Evolutionary conservation across 139 green algal species (phyloP), one percentile per base, ranked within the genome.

Genomic region (Bryopsis sp.): DNA sequence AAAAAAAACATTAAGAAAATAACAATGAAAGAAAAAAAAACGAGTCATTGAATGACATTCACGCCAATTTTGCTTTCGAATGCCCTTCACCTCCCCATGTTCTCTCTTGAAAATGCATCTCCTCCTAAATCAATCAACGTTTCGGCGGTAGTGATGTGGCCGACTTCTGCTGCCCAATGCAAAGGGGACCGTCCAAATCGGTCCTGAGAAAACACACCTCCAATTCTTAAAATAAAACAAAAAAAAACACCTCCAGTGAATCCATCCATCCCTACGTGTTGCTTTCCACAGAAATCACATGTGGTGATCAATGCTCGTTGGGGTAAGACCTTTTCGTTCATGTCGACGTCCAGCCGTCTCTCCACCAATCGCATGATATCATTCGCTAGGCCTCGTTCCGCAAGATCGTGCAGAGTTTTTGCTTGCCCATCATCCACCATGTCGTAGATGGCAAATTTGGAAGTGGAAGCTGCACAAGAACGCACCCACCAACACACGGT

Each of bases 301-400:
- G n/a, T n/a, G n/a, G n/a, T n/a, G n/a, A n/a, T n/a, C n/a, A n/a
- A n/a, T 62, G 59, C 39, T 58, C 5, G 39, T 47, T 76, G 34
- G 47, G 71, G 38, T 58, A 47, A 11, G 64, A 70, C n/a, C 39
- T 71, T 61, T 75, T 62, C 31, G 65, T 63, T 76, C 34, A 76
- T 67, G 29, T 59, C 65, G n/a, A 68, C 71, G 0, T 68, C 71
- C 4, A 68, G 35, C 38, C 39, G 54, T 43, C 71, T 73, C 31
- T 68, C 64, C 3, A 58, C 48, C 26, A 57, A 67, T 11, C 71
- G 37, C 43, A 74, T 74, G 48, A 58, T 63, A 19, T 63, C 19
- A 63, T 29, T 63, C 7, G 11, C 19, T 7, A 15, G 7, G n/a
- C 54, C 54, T 34, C 54, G 24, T 19, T 63, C 54, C n/a, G 54